These are phyloP conservation scores for Aspergillus udagawae DNA, from an alignment of 2,329 filamentous ascomycete genomes.

Conservation along the genomic window DNA sequence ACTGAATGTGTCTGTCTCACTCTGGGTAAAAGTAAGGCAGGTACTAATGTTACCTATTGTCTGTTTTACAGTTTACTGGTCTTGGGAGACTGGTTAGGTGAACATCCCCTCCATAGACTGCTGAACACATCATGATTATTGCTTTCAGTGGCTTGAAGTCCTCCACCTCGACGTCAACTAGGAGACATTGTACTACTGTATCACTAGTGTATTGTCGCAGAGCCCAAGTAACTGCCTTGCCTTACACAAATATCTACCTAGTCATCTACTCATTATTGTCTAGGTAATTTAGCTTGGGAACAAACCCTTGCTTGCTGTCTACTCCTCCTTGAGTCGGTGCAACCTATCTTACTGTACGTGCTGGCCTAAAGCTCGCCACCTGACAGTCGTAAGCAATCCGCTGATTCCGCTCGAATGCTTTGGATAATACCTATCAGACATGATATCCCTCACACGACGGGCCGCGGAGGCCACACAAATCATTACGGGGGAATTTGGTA, in stretches of 20 bases:
- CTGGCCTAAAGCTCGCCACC: background rate
- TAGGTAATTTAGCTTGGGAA: background rate
- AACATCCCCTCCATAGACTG: background rate
- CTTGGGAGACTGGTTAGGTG: too few species aligned
- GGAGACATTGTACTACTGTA: background rate
- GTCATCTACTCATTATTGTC: background rate
- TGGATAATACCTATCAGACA: background rate
- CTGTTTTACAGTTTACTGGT: background rate
- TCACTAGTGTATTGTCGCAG: background rate
- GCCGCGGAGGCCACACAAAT: conserved; percentile 8
- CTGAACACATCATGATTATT: background rate
- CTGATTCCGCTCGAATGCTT: conserved; percentile 4
- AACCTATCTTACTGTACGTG: background rate
- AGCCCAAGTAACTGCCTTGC: background rate
- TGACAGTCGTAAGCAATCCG: background rate
- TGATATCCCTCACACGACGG: conserved; percentile 8
- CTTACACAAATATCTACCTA: background rate
- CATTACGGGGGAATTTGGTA: background rate
- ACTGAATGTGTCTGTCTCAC: too few species aligned
- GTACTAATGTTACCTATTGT: background rate
- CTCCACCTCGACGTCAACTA: background rate
- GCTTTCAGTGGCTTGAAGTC: background rate
- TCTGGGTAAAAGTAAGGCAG: too few species aligned
- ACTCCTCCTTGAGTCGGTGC: background rate
- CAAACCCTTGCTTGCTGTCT: background rate